Evolutionary conservation across 345 rosid genomes (phyloP).

Genomic region (Rhodamnia rubescens): DNA sequence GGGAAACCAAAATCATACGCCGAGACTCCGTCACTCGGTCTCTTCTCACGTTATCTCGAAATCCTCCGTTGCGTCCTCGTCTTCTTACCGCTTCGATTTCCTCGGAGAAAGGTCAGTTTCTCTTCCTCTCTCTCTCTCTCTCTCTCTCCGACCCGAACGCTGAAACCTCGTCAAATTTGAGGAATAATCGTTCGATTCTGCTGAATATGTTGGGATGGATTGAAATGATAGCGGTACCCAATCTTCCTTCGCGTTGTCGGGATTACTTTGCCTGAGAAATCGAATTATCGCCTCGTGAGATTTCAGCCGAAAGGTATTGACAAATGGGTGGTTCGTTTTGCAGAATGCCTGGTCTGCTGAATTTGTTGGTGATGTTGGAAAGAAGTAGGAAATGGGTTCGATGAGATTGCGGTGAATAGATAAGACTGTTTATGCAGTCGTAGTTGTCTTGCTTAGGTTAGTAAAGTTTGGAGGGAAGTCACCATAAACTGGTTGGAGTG

Average conservation of each 20-base stretch:
- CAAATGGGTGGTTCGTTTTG: neutral
- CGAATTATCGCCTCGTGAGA: neutral
- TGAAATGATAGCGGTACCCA: neutral
- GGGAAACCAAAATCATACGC: neutral
- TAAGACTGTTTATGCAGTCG: neutral
- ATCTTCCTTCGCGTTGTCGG: neutral
- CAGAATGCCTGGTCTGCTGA: neutral
- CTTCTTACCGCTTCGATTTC: neutral
- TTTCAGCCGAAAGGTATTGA: neutral
- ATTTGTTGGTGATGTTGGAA: neutral
- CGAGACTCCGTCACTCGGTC: neutral
- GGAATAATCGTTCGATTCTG: neutral
- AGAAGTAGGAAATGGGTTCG: neutral
- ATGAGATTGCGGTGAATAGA: neutral
- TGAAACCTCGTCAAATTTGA: neutral
- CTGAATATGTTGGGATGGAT: neutral
- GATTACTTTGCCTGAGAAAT: neutral
- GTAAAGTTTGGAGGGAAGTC: neutral
- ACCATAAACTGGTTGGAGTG: neutral
- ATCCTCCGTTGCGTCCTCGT: neutral
- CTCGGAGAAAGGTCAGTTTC: neutral
- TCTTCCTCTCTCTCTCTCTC: neutral
- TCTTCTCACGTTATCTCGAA: neutral
- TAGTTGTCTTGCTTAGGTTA: neutral
- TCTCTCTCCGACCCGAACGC: too few relatives aligned